Evolutionary conservation across 129 eudicot genomes (phyloP).

Genomic region (Chrysanthemum lavandulifolium): DNA sequence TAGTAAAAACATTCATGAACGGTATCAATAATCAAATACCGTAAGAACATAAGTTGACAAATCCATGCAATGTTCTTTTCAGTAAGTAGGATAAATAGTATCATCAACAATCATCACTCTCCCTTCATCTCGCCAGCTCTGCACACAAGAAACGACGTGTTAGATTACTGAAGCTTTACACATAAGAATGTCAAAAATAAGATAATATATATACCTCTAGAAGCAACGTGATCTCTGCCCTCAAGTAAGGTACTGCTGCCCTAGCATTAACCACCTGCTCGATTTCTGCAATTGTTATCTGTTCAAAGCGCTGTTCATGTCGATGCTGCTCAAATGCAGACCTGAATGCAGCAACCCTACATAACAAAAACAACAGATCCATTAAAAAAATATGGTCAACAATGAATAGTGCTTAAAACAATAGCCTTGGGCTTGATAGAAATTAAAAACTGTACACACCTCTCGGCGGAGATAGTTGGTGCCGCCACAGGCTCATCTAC

Average conservation of each 20-base stretch:
- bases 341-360: constrained; percentile 80
- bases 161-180: not conserved
- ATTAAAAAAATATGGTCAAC: not conserved
- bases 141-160: constrained; percentile 13
- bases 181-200: not conserved
- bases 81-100: constrained; percentile 42
- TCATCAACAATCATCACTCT: constrained; percentile 48
- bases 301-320: constrained; percentile 73
- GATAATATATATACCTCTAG: constrained; percentile 52
- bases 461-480: constrained; percentile 51
- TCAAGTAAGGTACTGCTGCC: constrained; percentile 64
- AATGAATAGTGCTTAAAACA: not conserved
- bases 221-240: constrained; percentile 57
- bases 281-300: constrained; percentile 64
- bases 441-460: constrained; percentile 50
- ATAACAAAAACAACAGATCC: constrained; percentile 9
- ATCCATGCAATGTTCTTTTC: constrained; percentile 7
- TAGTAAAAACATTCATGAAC: not conserved
- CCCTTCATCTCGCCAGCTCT: constrained; percentile 59
- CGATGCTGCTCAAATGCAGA: constrained; percentile 78
- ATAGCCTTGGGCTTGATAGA: not conserved
- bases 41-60: not conserved
- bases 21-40: not conserved
- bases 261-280: constrained; percentile 61
- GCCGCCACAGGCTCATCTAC: constrained; percentile 60